Percentiles rank a stretch among this genome's conserved stretches.
Evolutionary conservation across 306 rosid species (phyloP).

Genomic region (Vigna hirtella): DNA sequence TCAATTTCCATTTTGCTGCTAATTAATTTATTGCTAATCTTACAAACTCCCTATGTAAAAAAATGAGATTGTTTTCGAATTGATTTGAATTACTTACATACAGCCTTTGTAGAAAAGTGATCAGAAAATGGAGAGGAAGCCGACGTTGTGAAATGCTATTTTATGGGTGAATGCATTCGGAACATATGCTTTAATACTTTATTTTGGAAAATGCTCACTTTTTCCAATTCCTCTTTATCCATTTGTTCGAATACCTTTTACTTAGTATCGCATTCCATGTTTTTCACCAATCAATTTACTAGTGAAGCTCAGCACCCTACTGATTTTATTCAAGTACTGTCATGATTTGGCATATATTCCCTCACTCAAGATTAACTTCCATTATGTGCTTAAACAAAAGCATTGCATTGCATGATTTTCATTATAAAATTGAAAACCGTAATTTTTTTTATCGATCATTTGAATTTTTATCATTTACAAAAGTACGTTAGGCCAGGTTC

Average conservation of each 20-base stretch:
- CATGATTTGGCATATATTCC: slow-evolving; percentile 28
- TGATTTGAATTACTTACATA: slow-evolving; percentile 22
- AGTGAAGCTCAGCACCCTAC: slow-evolving; percentile 9
- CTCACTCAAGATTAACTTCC: neutral
- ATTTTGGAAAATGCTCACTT: slow-evolving; percentile 37
- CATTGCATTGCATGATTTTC: neutral
- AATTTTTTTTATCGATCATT: neutral
- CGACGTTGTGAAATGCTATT: slow-evolving; percentile 30
- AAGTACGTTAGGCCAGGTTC: no score
- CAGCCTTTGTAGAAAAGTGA: slow-evolving; percentile 10
- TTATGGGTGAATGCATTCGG: slow-evolving; percentile 46
- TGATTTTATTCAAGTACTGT: slow-evolving; percentile 28
- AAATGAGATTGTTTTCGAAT: slow-evolving; percentile 10
- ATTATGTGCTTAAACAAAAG: neutral
- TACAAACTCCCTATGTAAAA: neutral
- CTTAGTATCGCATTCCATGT: slow-evolving; percentile 29
- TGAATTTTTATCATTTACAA: no score
- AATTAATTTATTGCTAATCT: neutral
- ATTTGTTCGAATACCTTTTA: slow-evolving; percentile 23
- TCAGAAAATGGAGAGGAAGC: slow-evolving; percentile 18
- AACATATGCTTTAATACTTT: slow-evolving; percentile 48
- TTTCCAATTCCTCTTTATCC: slow-evolving; percentile 41
- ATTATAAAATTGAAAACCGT: neutral
- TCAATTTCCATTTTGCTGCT: neutral
- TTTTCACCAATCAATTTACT: slow-evolving; percentile 28